Percentiles rank a stretch among this genome's conserved stretches.
Conservation (phyloP, 805 yeast species). For the Pichia paraexigua region DNA sequence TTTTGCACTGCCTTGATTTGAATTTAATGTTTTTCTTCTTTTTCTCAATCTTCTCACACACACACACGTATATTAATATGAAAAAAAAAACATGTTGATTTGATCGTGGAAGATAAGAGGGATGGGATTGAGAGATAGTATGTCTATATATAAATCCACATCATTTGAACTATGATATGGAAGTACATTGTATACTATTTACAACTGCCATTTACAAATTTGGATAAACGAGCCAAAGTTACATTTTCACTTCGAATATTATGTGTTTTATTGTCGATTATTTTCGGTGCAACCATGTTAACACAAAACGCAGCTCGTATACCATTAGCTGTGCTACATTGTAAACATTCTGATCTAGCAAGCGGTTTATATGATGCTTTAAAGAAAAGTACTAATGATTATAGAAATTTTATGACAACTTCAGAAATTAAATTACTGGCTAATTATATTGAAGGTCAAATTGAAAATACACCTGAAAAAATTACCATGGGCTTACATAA, state of each 20-base stretch:
- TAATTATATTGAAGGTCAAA: conserved; percentile 38
- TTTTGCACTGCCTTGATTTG: neutral
- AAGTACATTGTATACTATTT: neutral
- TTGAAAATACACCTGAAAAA: conserved; percentile 41
- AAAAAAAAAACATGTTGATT: no score
- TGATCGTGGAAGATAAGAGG: neutral
- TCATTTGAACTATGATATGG: conserved; percentile 2
- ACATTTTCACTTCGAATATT: conserved; percentile 17
- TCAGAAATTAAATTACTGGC: conserved; percentile 40
- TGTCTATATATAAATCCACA: neutral
- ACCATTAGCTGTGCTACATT: conserved; percentile 30
- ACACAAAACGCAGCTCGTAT: neutral
- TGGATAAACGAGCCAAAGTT: conserved; percentile 20
- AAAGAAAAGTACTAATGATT: conserved; percentile 19
- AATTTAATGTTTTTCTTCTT: no score
- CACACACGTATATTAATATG: no score
- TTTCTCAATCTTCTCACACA: neutral
- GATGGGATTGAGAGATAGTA: neutral
- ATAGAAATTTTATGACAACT: conserved; percentile 34
- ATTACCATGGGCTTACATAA: conserved; percentile 33
- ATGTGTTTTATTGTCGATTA: neutral
- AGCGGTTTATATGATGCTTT: conserved; percentile 43
- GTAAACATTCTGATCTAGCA: conserved; percentile 46
- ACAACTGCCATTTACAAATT: conserved; percentile 20
- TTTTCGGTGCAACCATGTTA: conserved; percentile 2